Conservation (phyloP, 2,329 filamentous ascomycete species). For the Cladosporium oxysporum region DNA sequence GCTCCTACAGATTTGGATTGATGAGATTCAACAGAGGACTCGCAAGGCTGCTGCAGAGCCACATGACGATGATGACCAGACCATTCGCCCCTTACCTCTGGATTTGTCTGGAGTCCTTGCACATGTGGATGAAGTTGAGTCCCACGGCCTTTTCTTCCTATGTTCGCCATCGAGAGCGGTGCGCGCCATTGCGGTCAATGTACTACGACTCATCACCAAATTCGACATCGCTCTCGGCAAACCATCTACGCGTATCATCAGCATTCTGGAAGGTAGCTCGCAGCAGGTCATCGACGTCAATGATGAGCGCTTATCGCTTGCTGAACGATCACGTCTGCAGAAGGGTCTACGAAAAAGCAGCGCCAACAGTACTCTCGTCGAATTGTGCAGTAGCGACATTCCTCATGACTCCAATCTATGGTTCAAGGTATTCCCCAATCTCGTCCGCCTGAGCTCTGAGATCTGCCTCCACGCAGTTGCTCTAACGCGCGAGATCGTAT, state of each 20-base stretch:
- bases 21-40: conserved; percentile 87
- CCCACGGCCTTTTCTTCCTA: conserved; percentile 93
- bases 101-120: conserved; percentile 87
- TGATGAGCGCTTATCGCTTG: conserved; percentile 85
- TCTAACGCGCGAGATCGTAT: conserved; percentile 87
- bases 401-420: conserved; percentile 93
- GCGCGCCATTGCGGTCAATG: conserved; percentile 85
- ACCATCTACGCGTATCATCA: conserved; percentile 77
- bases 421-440: conserved; percentile 97
- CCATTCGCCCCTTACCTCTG: conserved; percentile 46
- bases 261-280: conserved; percentile 88
- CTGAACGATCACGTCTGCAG: conserved; percentile 88
- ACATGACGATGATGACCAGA: conserved; percentile 52
- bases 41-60: conserved; percentile 63
- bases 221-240: conserved; percentile 86
- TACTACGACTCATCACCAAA: conserved; percentile 86
- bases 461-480: conserved; percentile 90
- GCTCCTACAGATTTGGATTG: conserved; percentile 93
- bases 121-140: conserved; percentile 95
- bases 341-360: conserved; percentile 84
- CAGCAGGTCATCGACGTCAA: conserved; percentile 88
- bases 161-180: conserved; percentile 94
- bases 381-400: conserved; percentile 92
- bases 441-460: conserved; percentile 87
- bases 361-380: conserved; percentile 81